These are phyloP conservation scores for Xylaria sp. DNA, from an alignment of 2,329 filamentous ascomycete genomes.

Conservation along the genomic window DNA sequence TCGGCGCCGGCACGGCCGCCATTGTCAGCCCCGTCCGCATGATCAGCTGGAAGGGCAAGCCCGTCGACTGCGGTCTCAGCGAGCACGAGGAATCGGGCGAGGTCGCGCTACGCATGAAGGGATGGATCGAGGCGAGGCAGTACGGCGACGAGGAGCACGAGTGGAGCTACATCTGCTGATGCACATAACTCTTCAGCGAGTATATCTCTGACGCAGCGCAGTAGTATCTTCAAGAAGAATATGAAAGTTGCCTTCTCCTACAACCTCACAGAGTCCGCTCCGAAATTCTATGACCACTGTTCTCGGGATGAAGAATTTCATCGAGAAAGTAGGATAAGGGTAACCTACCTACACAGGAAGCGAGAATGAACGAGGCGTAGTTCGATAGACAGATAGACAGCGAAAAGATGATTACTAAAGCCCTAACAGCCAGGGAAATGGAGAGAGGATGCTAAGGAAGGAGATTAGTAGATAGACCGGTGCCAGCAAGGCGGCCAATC, in stretches of 20 bases:
- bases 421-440: too few relatives aligned
- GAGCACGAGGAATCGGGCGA: conserved; percentile 86
- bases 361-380: background rate
- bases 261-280: too few relatives aligned
- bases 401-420: background rate
- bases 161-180: conserved; percentile 73
- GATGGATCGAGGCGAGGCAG: conserved; percentile 95
- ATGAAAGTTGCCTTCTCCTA: too few relatives aligned
- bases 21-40: conserved; percentile 89
- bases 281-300: too few relatives aligned
- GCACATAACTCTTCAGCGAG: background rate
- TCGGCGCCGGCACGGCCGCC: conserved; percentile 91
- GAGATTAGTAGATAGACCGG: background rate
- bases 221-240: background rate
- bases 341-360: too few relatives aligned
- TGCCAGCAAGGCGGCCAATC: background rate
- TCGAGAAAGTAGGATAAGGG: background rate
- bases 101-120: conserved; percentile 85
- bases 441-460: background rate
- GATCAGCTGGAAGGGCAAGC: conserved; percentile 85
- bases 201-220: too few relatives aligned
- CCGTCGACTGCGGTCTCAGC: conserved; percentile 82
- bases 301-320: too few relatives aligned
- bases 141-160: conserved; percentile 91
- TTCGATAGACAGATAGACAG: background rate